Base-by-base conservation (phyloP, 495 filamentous ascomycete species). In the Aspergillus steynii region DNA sequence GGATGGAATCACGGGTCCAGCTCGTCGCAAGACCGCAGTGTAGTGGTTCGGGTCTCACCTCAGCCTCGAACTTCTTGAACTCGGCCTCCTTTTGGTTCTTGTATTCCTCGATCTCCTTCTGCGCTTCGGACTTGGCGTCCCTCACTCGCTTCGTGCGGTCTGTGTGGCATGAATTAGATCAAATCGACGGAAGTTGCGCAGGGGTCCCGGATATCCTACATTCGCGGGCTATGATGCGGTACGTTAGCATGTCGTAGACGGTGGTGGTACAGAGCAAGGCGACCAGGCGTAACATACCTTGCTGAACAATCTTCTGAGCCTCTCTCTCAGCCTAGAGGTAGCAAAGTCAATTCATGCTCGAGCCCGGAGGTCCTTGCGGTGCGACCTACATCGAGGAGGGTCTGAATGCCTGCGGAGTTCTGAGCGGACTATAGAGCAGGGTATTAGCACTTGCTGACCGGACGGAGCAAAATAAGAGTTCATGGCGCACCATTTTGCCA, bases 21-120 rank as follows among this genome's bases (percentile, higher is more conserved):
- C 7, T 20, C 20, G 20, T 20, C 20, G 54, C 29, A 45, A 32
- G 32, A 14, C 25, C 25, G 15, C 5, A 1, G 31, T 29, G 42
- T 5, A 49, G 4, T 29, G 1, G 29, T 50, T 25, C 14, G 6
- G 20, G 26, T 49, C 76, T 69, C 74, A 97, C 95, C 86, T 97
- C 89, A 52, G 88, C 81, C 80, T 98, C 92, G 70, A 95, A 97
- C 74, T 89, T 89, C 82, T 95, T 93, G 83, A 90, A 98, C 74
- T 99, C 94, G 8, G 89, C 87, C 59, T 98, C 96, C 79, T 96
- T 98, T 61, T 90, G 72, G 61, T 87, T 89, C 72, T 86, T 84
- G 83, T 99, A 99, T 45, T 92, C 91, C 55, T 98, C 96, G 68
- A 99, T 96, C 72, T 98, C 93, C 77, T 97, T 97, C 77, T 98